Conservation (phyloP, 2,329 filamentous ascomycete species). For the Madurella fahalii region DNA sequence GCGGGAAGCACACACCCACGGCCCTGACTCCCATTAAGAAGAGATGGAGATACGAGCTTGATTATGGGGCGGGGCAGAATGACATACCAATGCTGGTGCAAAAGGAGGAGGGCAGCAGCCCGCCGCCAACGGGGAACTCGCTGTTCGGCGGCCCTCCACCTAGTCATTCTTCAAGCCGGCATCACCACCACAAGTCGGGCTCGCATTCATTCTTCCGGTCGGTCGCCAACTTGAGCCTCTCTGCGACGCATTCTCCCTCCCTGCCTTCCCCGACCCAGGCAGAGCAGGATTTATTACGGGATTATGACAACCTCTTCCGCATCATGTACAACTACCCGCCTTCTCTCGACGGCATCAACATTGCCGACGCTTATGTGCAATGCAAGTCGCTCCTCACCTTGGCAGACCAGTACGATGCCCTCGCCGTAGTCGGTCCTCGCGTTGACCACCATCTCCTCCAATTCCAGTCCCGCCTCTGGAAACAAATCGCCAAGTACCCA, state of each 20-base stretch:
- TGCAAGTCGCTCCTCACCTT: slow-evolving; percentile 85
- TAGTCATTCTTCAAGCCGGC: slow-evolving; percentile 31
- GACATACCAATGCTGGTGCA: slow-evolving; percentile 88
- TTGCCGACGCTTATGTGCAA: slow-evolving; percentile 87
- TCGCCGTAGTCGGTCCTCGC: slow-evolving; percentile 79
- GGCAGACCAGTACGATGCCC: slow-evolving; percentile 92
- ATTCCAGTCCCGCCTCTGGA: slow-evolving; percentile 87
- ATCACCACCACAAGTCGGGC: slow-evolving; percentile 30
- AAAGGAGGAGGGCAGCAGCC: slow-evolving; percentile 50
- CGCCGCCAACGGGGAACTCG: slow-evolving; percentile 35
- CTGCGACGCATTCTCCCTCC: slow-evolving; percentile 35
- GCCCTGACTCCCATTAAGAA: slow-evolving; percentile 45
- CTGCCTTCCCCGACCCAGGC: slow-evolving; percentile 49
- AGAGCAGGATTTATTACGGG: slow-evolving; percentile 73
- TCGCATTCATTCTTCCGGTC: slow-evolving; percentile 72
- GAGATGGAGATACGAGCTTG: slow-evolving; percentile 84
- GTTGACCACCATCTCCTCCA: slow-evolving; percentile 92
- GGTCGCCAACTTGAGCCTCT: slow-evolving; percentile 71
- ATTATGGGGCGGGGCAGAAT: slow-evolving; percentile 65
- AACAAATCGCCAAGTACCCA: slow-evolving; percentile 94
- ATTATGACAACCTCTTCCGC: slow-evolving; percentile 94
- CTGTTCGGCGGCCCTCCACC: slow-evolving; percentile 55
- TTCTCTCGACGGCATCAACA: slow-evolving; percentile 76
- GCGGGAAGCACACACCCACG: slow-evolving; percentile 33
- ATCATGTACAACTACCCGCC: slow-evolving; percentile 94